Conservation (phyloP, 768 basidiomycete genomes). For the Lentinula guzmanii region DNA sequence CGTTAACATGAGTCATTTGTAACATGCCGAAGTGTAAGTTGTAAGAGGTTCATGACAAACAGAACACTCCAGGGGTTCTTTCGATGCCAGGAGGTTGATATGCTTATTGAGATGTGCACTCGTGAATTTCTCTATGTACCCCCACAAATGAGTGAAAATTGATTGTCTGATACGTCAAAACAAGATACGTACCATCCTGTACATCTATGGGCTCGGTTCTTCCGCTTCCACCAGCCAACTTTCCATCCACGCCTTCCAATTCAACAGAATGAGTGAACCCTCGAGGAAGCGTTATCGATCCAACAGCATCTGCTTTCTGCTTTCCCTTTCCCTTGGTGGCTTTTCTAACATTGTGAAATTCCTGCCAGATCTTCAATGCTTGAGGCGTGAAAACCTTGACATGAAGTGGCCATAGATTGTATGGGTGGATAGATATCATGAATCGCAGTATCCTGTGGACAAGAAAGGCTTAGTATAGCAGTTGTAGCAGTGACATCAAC, state of each 20-base stretch:
- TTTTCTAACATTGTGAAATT: background rate
- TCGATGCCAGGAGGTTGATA: constrained; percentile 31
- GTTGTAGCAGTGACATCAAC: constrained; percentile 2
- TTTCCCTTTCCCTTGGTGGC: background rate
- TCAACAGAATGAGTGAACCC: constrained; percentile 50
- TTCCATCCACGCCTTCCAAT: constrained; percentile 67
- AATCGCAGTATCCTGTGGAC: constrained; percentile 47
- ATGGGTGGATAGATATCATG: constrained; percentile 65
- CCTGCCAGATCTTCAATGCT: constrained; percentile 49
- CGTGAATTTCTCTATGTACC: constrained; percentile 39
- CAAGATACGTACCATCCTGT: constrained; percentile 41
- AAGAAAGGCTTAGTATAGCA: constrained; percentile 1
- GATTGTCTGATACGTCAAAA: background rate
- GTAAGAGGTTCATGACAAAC: constrained; percentile 38
- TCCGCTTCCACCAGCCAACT: constrained; percentile 47
- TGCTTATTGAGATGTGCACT: constrained; percentile 43
- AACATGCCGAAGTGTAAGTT: constrained; percentile 35
- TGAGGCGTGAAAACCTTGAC: constrained; percentile 70
- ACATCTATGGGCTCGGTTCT: constrained; percentile 50
- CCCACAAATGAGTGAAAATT: background rate
- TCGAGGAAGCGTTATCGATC: constrained; percentile 32
- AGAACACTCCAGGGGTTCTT: constrained; percentile 32
- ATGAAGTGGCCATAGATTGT: constrained; percentile 66
- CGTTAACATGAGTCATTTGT: background rate
- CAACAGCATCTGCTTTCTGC: background rate